A percentile compares a stretch with the other conserved stretches of the same genome.
phyloP scores from a whole-genome alignment of 352 stramenopile genomes.

The Detonula confervacea region DNA sequence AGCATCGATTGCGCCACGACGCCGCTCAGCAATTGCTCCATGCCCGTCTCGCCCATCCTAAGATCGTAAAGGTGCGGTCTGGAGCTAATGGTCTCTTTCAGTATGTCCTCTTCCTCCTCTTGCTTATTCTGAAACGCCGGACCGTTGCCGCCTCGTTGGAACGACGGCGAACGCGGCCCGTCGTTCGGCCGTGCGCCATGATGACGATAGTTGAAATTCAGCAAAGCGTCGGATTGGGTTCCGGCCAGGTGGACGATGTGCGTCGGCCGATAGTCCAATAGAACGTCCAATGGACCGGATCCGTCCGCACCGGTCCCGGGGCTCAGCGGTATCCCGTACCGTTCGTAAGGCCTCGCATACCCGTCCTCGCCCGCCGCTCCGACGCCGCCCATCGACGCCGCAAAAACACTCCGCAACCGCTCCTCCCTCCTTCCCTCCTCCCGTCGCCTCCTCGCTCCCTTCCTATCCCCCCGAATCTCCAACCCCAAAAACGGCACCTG shows the following conservation, averaged over 20 bases:
- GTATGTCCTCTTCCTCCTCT: constrained; percentile 39
- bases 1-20: constrained; percentile 46
- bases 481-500: constrained; percentile 67
- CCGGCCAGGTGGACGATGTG: constrained; percentile 78
- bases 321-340: constrained; percentile 33
- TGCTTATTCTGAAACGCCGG: constrained; percentile 14
- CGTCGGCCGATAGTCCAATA: constrained; percentile 65
- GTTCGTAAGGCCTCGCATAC: constrained; percentile 11
- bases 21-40: constrained; percentile 75
- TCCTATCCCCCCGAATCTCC: constrained; percentile 38
- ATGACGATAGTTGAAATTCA: constrained; percentile 27
- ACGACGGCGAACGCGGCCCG: too few species aligned
- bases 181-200: too few species aligned
- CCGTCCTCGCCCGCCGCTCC: neutral
- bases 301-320: constrained; percentile 18
- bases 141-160: too few species aligned
- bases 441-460: too few species aligned
- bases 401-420: neutral
- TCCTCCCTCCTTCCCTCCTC: constrained; percentile 8
- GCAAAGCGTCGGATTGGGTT: constrained; percentile 46
- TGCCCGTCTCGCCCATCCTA: constrained; percentile 56
- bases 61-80: constrained; percentile 64
- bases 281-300: constrained; percentile 54
- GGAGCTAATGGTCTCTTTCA: constrained; percentile 24
- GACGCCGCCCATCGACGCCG: too few species aligned